Percentiles rank a stretch among this genome's conserved stretches.
Conservation (phyloP, 352 stramenopile genomes). For the Pythium coloratum region DNA sequence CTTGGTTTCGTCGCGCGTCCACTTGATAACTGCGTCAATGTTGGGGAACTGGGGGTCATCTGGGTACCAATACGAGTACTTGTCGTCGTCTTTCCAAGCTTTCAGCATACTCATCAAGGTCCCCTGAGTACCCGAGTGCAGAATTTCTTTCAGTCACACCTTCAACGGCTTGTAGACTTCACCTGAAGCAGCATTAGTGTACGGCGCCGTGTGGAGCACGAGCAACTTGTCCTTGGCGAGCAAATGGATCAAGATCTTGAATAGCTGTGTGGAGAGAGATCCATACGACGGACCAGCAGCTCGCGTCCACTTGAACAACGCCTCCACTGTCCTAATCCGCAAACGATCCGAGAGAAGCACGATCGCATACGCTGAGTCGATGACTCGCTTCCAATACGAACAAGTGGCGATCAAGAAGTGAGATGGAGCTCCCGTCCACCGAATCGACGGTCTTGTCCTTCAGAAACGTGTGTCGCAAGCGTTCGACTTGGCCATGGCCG, state of each 20-base stretch:
- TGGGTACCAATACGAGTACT: background rate
- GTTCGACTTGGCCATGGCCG: background rate
- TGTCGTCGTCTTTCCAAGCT: constrained; percentile 8
- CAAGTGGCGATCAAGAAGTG: background rate
- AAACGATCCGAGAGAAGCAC: background rate
- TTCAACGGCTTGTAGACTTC: constrained; percentile 22
- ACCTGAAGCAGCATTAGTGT: background rate
- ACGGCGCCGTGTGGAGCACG: constrained; percentile 8
- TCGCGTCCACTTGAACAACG: background rate
- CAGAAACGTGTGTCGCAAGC: constrained; percentile 8
- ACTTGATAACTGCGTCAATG: background rate
- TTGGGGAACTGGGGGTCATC: background rate
- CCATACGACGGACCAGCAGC: background rate
- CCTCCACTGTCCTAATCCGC: background rate
- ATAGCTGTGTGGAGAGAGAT: constrained; percentile 7
- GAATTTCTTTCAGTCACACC: constrained; percentile 4
- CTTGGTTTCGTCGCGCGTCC: background rate
- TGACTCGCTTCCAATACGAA: constrained; percentile 5
- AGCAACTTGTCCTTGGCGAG: constrained; percentile 21
- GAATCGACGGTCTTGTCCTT: constrained; percentile 1
- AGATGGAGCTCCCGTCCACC: background rate
- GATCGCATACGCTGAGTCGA: constrained; percentile 13
- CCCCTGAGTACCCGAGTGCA: background rate
- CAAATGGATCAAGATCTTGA: constrained; percentile 8
- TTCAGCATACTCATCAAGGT: constrained; percentile 17